Evolutionary conservation across 2,329 filamentous ascomycete species (phyloP), one percentile per base, ranked within the genome.

Genomic region (Ustilaginoidea virens): DNA sequence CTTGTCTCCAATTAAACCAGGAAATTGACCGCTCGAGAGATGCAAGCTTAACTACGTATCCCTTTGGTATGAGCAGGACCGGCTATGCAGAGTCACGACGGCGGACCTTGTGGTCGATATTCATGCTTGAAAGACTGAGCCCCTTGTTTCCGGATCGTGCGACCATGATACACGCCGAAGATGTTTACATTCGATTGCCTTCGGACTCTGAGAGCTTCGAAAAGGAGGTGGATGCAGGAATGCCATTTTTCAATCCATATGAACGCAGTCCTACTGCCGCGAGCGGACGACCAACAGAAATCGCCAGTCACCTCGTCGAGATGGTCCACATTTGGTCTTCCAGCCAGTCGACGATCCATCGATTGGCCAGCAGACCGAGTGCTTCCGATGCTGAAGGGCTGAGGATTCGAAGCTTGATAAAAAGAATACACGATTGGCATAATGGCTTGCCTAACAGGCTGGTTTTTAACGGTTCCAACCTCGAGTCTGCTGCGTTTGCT

Each of bases 101-200:
- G 37, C 62, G 79, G 32, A 81, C 75, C 0, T 76, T 81, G 42
- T 85, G 77, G 77, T 69, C 72, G 17, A 65, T 71, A 29, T 80
- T 75, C 39, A 54, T 81, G 39, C 63, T 80, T 47, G 79, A 83
- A 51, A 66, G 74, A 27, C 67, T 76, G 35, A 72, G 69, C 27
- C 66, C 66, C 10, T 63, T 72, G 34, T 72, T 63, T 29, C 62
- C 63, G 1, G 56, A 61, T 3, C 60, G 63, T 2, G 50, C 60
- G 5, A 67, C 60, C 27, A 63, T 68, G 35, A 61, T 81, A 34
- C 66, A 70, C 27, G 56, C 67, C 4, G 66, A 77, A 36, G 71
- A 81, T 34, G 66, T 79, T 23, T 75, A 77, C 41, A 56, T 80
- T 9, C 67, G 71, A 29, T 58, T 83, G 5, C 79, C 79, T 3